Base-by-base conservation (phyloP, 1,139 yeast genomes). In the Insectozyma bohioensis region DNA sequence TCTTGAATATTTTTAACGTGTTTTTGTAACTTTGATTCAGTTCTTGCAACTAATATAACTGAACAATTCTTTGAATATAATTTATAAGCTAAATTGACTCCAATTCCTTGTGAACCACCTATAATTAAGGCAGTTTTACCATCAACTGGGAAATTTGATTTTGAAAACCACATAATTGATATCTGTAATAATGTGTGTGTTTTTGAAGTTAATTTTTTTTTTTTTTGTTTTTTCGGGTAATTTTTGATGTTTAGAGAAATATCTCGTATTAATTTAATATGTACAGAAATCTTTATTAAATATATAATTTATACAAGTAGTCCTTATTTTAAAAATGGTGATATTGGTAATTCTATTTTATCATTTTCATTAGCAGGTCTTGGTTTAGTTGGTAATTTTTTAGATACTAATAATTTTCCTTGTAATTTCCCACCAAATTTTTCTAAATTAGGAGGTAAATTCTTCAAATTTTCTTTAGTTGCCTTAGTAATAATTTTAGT, bases 101-200 rank as follows among this genome's bases (percentile, higher is more conserved):
- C 98, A 1, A 92, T 65, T 0, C 99, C 99, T 51, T 92, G 98
- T 0, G 97, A 88, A 0, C 92, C 98, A 2, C 99, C 99, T 0
- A 95, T 76, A 12, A 94, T 72, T n/a, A 92, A 71, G 2, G 85
- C 90, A 1, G 76, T 54, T 56, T 81, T 80, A 15, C 75, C 77
- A 17, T 54, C 42, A 2, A 63, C 58, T 26, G 54, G 46, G 39
- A 67, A 61, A 20, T 63, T 46, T 3, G 50, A 40, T 23, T 39
- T 48, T 16, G 54, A 53, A 39, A 55, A 60, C 60, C 58, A 57
- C 62, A 51, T 52, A 26, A 16, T 11, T 15, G 12, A 20, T 3
- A 20, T 10, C 4, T 22, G 13, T 26, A 22, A 11, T 24, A 9
- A 6, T 6, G 27, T 24, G 7, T 15, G 27, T n/a, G 27, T 12